Evolutionary conservation across 257 asterid genomes (phyloP).

Genomic region (Lycium barbarum): DNA sequence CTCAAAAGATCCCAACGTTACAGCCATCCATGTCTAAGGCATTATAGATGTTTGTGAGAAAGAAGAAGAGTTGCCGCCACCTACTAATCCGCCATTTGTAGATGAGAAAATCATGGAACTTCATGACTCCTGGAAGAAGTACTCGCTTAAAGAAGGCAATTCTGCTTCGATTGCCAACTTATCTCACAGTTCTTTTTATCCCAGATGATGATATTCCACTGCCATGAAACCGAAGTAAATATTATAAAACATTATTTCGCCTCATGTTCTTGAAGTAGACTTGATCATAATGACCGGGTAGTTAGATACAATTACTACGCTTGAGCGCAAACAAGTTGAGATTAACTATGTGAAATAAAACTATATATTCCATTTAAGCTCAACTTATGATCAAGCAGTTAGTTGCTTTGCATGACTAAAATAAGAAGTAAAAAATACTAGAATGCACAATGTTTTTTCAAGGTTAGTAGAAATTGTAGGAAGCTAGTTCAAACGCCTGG

Average conservation of each 20-base stretch:
- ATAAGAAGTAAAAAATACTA: not conserved
- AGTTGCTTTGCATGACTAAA: not conserved
- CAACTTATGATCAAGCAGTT: not conserved
- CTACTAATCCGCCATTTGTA: slow-evolving; percentile 48
- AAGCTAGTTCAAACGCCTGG: not conserved
- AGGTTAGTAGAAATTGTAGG: not conserved
- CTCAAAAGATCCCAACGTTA: slow-evolving; percentile 30
- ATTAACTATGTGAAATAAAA: not conserved
- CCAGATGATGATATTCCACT: slow-evolving; percentile 33
- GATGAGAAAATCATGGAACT: slow-evolving; percentile 49
- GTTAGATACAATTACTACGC: not conserved
- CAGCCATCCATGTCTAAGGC: slow-evolving; percentile 41
- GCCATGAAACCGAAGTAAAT: not conserved
- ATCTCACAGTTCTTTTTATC: slow-evolving; percentile 43
- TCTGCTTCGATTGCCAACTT: slow-evolving; percentile 42
- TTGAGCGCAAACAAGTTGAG: not conserved
- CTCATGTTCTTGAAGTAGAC: not conserved
- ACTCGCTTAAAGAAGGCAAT: slow-evolving; percentile 22
- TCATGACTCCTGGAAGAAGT: slow-evolving; percentile 33
- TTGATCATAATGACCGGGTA: not conserved
- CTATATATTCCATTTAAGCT: not conserved
- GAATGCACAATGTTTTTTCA: not conserved
- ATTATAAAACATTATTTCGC: not conserved
- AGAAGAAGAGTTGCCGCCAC: slow-evolving; percentile 43
- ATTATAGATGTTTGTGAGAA: slow-evolving; percentile 35